Conservation (phyloP, 441 rosid species). For the Lepidium campestre region DNA sequence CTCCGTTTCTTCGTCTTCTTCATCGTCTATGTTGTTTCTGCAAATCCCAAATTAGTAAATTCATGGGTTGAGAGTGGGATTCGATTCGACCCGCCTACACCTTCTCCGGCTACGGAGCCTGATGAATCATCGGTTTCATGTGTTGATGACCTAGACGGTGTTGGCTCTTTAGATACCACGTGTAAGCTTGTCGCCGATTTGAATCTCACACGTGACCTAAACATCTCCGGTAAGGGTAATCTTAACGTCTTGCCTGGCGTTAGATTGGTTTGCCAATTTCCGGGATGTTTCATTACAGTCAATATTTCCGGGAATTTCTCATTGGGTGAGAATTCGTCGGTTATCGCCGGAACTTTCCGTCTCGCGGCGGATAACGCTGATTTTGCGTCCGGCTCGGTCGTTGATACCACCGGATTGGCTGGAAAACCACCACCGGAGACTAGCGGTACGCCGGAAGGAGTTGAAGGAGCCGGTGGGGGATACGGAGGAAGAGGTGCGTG, state of each 20-base stretch:
- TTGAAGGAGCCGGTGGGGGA: constrained; percentile 90
- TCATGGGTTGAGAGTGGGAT: constrained; percentile 37
- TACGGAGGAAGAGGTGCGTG: constrained; percentile 93
- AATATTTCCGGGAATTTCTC: constrained; percentile 70
- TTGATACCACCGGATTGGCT: constrained; percentile 67
- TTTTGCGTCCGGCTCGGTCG: constrained; percentile 39
- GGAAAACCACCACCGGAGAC: constrained; percentile 72
- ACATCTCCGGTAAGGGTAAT: constrained; percentile 73
- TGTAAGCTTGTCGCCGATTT: constrained; percentile 77
- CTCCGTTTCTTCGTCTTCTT: constrained; percentile 26
- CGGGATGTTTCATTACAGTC: constrained; percentile 60
- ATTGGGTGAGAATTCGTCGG: constrained; percentile 50
- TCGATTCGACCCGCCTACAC: constrained; percentile 51
- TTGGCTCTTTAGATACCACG: constrained; percentile 75
- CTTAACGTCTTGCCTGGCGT: constrained; percentile 62
- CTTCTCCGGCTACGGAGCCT: constrained; percentile 33
- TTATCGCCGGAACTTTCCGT: constrained; percentile 58
- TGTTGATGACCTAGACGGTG: constrained; percentile 74
- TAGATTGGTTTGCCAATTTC: constrained; percentile 43
- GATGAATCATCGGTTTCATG: constrained; percentile 79
- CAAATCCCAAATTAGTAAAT: constrained; percentile 17
- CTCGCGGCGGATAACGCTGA: constrained; percentile 59
- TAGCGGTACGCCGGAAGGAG: constrained; percentile 83
- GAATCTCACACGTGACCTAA: constrained; percentile 63
- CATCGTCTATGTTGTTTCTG: constrained; percentile 18